Percentiles rank a stretch among this genome's conserved stretches.
phyloP scores from a whole-genome alignment of 495 filamentous ascomycete genomes.

The Talaromyces adpressus region DNA sequence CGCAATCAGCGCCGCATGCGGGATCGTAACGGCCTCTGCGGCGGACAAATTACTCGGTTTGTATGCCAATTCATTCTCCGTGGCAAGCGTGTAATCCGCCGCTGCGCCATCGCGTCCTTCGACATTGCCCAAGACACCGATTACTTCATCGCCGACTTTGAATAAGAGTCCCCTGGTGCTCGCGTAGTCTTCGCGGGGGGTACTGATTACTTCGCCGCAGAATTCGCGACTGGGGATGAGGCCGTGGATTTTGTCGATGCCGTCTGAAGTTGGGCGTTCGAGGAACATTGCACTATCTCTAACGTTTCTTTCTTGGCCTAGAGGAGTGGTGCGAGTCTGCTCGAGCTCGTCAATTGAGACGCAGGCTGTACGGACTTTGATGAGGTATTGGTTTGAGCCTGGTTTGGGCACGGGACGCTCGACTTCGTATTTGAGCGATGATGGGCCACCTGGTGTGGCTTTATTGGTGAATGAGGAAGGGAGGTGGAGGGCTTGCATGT shows the following conservation, averaged over 20 bases:
- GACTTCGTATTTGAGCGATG: slow-evolving; percentile 25
- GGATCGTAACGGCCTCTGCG: slow-evolving; percentile 44
- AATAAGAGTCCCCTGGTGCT: slow-evolving; percentile 30
- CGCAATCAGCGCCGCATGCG: slow-evolving; percentile 46
- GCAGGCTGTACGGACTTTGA: slow-evolving; percentile 50
- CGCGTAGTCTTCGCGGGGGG: slow-evolving; percentile 34
- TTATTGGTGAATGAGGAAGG: slow-evolving; percentile 16
- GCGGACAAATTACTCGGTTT: slow-evolving; percentile 41
- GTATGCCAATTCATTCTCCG: slow-evolving; percentile 40
- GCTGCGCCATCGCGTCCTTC: slow-evolving; percentile 40
- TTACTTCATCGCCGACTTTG: slow-evolving; percentile 45
- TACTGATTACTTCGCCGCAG: slow-evolving; percentile 44
- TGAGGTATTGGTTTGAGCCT: slow-evolving; percentile 43
- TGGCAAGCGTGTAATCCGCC: slow-evolving; percentile 42
- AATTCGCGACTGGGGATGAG: slow-evolving; percentile 52
- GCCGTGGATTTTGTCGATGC: slow-evolving; percentile 22
- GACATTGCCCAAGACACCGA: slow-evolving; percentile 36
- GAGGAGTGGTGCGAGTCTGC: background rate
- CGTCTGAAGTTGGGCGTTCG: slow-evolving; percentile 1
- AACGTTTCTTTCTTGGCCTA: slow-evolving; percentile 7
- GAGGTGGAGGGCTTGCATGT: slow-evolving; percentile 37
- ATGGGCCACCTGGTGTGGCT: slow-evolving; percentile 9
- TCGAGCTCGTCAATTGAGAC: slow-evolving; percentile 46
- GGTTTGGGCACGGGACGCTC: slow-evolving; percentile 34
- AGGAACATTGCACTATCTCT: slow-evolving; percentile 10